phyloP scores from a whole-genome alignment of 345 rosid genomes.

The Nephelium lappaceum region DNA sequence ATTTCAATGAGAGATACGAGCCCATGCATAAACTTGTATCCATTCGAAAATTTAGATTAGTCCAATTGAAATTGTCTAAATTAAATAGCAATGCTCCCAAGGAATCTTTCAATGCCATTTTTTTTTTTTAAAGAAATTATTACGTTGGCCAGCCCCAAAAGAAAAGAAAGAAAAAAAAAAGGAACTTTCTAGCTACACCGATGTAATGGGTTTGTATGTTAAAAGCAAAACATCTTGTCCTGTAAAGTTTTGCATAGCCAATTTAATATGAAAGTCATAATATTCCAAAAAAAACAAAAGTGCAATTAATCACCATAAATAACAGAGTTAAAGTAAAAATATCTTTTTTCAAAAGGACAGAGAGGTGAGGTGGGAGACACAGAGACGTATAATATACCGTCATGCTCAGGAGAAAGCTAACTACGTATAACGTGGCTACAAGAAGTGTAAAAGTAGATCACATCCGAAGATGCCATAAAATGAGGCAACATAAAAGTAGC shows the following conservation, averaged over 20 bases:
- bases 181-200: not conserved
- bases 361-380: not conserved
- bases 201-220: not conserved
- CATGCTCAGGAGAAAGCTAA: not conserved
- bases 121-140: too few relatives aligned
- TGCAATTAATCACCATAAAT: not conserved
- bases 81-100: too few relatives aligned
- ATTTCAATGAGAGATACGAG: too few relatives aligned
- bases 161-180: too few relatives aligned
- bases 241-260: not conserved
- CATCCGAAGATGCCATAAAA: constrained; percentile 4
- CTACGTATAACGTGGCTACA: not conserved
- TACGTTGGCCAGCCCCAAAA: too few relatives aligned
- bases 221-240: not conserved
- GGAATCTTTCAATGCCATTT: too few relatives aligned
- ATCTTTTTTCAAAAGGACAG: not conserved
- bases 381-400: not conserved
- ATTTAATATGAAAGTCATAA: too few relatives aligned
- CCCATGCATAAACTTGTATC: too few relatives aligned
- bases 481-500: constrained; percentile 2
- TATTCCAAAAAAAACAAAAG: too few relatives aligned
- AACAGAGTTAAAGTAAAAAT: not conserved
- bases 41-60: too few relatives aligned
- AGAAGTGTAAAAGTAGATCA: not conserved
- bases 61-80: too few relatives aligned